Conservation (phyloP, 208 protist species). For the Angomonas desouzai region DNA sequence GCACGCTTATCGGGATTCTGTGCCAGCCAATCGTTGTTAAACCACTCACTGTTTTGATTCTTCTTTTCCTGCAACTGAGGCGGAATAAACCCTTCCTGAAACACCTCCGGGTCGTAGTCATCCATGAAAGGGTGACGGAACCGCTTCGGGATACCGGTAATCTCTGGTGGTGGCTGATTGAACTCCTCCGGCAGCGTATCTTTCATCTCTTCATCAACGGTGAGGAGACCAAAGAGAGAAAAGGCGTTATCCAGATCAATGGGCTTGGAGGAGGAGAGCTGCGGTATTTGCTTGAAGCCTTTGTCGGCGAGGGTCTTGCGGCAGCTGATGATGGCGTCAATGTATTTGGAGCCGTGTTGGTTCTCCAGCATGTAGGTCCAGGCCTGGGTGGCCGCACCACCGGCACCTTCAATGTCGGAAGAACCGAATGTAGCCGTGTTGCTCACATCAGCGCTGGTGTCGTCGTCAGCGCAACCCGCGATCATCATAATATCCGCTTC, state of each 20-base stretch:
- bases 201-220: constrained; percentile 43
- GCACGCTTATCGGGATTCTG: background rate
- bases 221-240: constrained; percentile 78
- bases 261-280: constrained; percentile 86
- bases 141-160: background rate
- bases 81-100: background rate
- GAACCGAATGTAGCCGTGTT: constrained; percentile 15
- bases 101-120: background rate
- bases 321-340: constrained; percentile 43
- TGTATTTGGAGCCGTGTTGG: constrained; percentile 25
- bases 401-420: constrained; percentile 29
- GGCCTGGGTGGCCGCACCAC: constrained; percentile 78
- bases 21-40: background rate
- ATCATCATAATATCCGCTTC: constrained; percentile 86
- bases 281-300: constrained; percentile 84
- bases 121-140: background rate
- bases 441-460: constrained; percentile 71
- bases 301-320: constrained; percentile 66
- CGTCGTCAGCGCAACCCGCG: constrained; percentile 79
- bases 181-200: constrained; percentile 53
- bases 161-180: constrained; percentile 20
- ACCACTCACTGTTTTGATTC: background rate
- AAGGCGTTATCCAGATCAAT: constrained; percentile 87
- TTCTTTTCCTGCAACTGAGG: background rate
- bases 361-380: constrained; percentile 66